These are phyloP conservation scores for Chaetomidium leptoderma DNA, from an alignment of 495 filamentous ascomycete genomes.

Conservation along the genomic window DNA sequence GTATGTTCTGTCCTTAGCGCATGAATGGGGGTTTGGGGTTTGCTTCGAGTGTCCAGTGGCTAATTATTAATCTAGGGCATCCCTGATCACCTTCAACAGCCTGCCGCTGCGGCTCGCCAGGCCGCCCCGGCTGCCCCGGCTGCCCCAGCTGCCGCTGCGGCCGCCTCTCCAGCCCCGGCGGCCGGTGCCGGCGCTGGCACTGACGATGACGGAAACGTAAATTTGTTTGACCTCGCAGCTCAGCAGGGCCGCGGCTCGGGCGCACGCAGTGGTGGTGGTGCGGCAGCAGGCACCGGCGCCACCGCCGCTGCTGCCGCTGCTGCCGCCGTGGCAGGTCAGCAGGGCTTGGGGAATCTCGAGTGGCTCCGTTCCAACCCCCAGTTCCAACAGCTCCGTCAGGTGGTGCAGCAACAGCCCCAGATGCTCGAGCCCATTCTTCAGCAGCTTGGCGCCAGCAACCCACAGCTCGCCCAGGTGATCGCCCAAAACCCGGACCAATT, in stretches of 20 bases:
- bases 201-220: slow-evolving; percentile 67
- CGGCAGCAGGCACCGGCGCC: slow-evolving; percentile 33
- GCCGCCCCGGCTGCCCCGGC: slow-evolving; percentile 45
- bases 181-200: slow-evolving; percentile 36
- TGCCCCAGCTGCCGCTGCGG: slow-evolving; percentile 21
- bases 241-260: slow-evolving; percentile 57
- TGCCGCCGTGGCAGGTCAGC: slow-evolving; percentile 50
- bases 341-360: slow-evolving; percentile 72
- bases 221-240: slow-evolving; percentile 92
- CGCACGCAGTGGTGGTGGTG: slow-evolving; percentile 37
- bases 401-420: slow-evolving; percentile 93
- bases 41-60: neutral
- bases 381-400: slow-evolving; percentile 94
- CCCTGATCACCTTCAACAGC: slow-evolving; percentile 66
- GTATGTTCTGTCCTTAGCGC: slow-evolving; percentile 54
- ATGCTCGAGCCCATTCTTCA: slow-evolving; percentile 98
- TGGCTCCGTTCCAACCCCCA: slow-evolving; percentile 95
- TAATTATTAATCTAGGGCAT: slow-evolving; percentile 63
- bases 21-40: too few relatives aligned
- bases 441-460: slow-evolving; percentile 93
- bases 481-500: slow-evolving; percentile 89
- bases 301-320: slow-evolving; percentile 45
- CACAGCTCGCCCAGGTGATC: slow-evolving; percentile 87
- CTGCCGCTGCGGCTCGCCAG: slow-evolving; percentile 36
- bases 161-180: slow-evolving; percentile 35